phyloP scores from a whole-genome alignment of 441 rosid genomes.

The Brassica hybrid region DNA sequence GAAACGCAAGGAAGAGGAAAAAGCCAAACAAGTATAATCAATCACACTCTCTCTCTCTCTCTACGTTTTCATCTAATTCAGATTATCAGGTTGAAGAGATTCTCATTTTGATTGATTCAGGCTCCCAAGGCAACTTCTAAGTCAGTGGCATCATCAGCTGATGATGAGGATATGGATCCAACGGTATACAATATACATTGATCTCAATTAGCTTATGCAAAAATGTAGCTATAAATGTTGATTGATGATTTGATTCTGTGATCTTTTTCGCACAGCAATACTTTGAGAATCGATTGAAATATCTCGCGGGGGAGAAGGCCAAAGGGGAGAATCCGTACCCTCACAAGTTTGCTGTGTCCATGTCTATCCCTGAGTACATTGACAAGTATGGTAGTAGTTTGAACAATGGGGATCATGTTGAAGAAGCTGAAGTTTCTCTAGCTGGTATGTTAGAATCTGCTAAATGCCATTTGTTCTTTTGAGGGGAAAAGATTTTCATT shows the following conservation, averaged over 20 bases:
- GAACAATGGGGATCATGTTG: conserved; percentile 67
- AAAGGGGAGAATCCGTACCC: conserved; percentile 80
- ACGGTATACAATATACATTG: conserved; percentile 49
- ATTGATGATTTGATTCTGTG: no score
- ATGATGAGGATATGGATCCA: conserved; percentile 87
- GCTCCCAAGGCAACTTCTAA: conserved; percentile 49
- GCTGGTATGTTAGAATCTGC: conserved; percentile 54
- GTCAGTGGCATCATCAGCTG: conserved; percentile 47
- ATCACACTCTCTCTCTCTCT: not conserved
- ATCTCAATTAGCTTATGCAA: not conserved
- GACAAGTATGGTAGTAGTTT: conserved; percentile 58
- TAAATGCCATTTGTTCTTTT: not conserved
- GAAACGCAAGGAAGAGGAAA: conserved; percentile 33
- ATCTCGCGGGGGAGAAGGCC: conserved; percentile 63
- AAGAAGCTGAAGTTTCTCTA: conserved; percentile 57
- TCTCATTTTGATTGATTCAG: not conserved
- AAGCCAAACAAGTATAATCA: conserved; percentile 54
- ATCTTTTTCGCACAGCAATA: conserved; percentile 63
- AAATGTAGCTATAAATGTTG: no score
- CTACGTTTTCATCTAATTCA: not conserved
- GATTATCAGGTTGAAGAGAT: not conserved
- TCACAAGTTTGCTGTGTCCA: conserved; percentile 64
- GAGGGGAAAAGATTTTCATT: not conserved
- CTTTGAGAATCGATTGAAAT: conserved; percentile 71
- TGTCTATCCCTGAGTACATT: conserved; percentile 62